A percentile compares a stretch with the other conserved stretches of the same genome.
These are phyloP conservation scores for Aplosporella prunicola DNA, from an alignment of 2,329 filamentous ascomycete genomes.

Conservation along the genomic window DNA sequence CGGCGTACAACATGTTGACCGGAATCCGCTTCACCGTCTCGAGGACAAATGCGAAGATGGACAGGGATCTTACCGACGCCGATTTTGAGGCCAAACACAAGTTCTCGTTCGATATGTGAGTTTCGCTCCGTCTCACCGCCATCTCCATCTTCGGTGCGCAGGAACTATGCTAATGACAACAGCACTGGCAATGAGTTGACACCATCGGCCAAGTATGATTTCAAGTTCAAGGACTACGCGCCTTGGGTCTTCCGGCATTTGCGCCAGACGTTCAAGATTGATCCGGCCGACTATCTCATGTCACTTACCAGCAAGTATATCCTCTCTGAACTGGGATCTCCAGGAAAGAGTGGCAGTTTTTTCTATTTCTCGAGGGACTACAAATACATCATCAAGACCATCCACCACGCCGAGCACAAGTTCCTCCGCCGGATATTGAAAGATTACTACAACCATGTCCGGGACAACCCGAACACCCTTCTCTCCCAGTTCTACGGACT, in stretches of 20 bases:
- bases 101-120: conserved; percentile 96
- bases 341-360: conserved; percentile 96
- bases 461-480: conserved; percentile 88
- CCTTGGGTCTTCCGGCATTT: conserved; percentile 97
- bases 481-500: conserved; percentile 97
- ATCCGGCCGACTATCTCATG: conserved; percentile 96
- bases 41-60: conserved; percentile 91
- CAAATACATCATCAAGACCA: conserved; percentile 99
- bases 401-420: conserved; percentile 90
- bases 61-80: conserved; percentile 76
- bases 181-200: conserved; percentile 95
- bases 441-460: conserved; percentile 90
- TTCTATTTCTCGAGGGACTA: conserved; percentile 99
- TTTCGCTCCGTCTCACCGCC: conserved; percentile 20
- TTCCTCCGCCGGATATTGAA: conserved; percentile 74
- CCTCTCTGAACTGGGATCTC: conserved; percentile 89
- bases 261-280: conserved; percentile 75
- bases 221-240: conserved; percentile 99
- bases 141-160: no score
- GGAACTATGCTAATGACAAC: conserved; percentile 9
- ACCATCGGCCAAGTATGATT: conserved; percentile 97
- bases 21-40: conserved; percentile 96
- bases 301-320: conserved; percentile 98
- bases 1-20: conserved; percentile 98
- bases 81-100: conserved; percentile 95